Evolutionary conservation across 441 rosid genomes (phyloP), one percentile per base, ranked within the genome.

Genomic region (Theobroma grandiflorum): DNA sequence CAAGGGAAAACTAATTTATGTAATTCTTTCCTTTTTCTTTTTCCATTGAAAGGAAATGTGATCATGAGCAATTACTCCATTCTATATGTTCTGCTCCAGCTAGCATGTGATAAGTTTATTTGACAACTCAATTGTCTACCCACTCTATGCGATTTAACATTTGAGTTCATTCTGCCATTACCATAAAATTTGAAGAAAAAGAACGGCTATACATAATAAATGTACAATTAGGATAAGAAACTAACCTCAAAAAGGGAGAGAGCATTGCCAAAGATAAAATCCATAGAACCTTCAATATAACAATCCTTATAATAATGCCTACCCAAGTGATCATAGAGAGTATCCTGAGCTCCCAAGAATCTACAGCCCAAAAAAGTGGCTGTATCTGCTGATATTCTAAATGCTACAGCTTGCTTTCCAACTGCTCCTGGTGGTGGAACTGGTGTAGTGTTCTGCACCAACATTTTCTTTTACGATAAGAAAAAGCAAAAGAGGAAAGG

Each of bases 301-400:
- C 99, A 97, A 77, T 95, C 98, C 78, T 95, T 97, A 91, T 95
- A 97, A 82, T 97, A 97, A 82, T 97, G 99, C 79, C 99, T 89
- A 11, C 99, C 99, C 77, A 87, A 5, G 76, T 97, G 98, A 75
- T 97, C 99, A 80, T 97, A 97, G 0, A 97, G 88, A 0, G 99
- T 97, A 84, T 97, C 99, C 86, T 97, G 99, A 7, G 90, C 99
- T 47, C 99, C 99, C 74, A 97, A 80, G 88, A 97, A 94, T 68
- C 69, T 87, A 79, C 99, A 97, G 5, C 99, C 98, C 72, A 85
- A 69, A 75, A 97, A 95, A 0, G 92, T 87, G 1, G 97, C 99
- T 26, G 97, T 95, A 79, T 97, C 99, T 3, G 88, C 99, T 0
- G 99, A 97, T 79, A 95, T 94, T 70, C 99, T 89, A 49, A 95